Evolutionary conservation across 1,139 yeast genomes (phyloP).

Genomic region (Magnusiomyces sp.): DNA sequence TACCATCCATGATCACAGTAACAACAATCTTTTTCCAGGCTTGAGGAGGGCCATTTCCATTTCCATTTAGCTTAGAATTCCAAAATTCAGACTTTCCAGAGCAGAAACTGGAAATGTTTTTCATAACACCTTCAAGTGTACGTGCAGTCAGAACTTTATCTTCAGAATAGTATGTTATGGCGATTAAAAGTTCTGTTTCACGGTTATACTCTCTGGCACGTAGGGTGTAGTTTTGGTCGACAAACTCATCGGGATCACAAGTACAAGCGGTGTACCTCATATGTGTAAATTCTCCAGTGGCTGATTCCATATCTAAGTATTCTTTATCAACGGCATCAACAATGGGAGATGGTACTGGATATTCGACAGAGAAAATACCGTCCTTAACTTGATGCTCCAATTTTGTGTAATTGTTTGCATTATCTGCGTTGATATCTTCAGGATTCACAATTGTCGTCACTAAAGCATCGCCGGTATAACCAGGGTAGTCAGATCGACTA

Average conservation of each 20-base stretch:
- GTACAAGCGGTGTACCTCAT: slow-evolving; percentile 75
- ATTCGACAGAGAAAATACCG: slow-evolving; percentile 67
- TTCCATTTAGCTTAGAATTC: slow-evolving; percentile 28
- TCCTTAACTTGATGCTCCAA: slow-evolving; percentile 56
- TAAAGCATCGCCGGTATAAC: no score
- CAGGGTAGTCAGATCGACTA: no score
- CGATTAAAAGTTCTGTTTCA: slow-evolving; percentile 78
- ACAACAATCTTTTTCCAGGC: slow-evolving; percentile 89
- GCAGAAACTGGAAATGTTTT: slow-evolving; percentile 75
- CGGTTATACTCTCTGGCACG: slow-evolving; percentile 69
- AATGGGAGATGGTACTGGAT: slow-evolving; percentile 64
- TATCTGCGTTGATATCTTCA: no score
- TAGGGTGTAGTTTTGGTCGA: slow-evolving; percentile 61
- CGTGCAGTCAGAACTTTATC: slow-evolving; percentile 81
- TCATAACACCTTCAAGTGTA: slow-evolving; percentile 89
- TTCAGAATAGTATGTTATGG: slow-evolving; percentile 82
- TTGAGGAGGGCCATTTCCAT: slow-evolving; percentile 59
- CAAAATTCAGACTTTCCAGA: slow-evolving; percentile 49
- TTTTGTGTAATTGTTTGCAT: slow-evolving; percentile 49
- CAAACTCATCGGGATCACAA: slow-evolving; percentile 72
- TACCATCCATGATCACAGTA: slow-evolving; percentile 84
- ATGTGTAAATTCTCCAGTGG: slow-evolving; percentile 54
- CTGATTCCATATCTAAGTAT: slow-evolving; percentile 59
- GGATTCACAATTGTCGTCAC: no score
- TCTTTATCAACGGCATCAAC: slow-evolving; percentile 47